Evolutionary conservation across 768 basidiomycete genomes (phyloP).

Genomic region (Grammothele lineata): DNA sequence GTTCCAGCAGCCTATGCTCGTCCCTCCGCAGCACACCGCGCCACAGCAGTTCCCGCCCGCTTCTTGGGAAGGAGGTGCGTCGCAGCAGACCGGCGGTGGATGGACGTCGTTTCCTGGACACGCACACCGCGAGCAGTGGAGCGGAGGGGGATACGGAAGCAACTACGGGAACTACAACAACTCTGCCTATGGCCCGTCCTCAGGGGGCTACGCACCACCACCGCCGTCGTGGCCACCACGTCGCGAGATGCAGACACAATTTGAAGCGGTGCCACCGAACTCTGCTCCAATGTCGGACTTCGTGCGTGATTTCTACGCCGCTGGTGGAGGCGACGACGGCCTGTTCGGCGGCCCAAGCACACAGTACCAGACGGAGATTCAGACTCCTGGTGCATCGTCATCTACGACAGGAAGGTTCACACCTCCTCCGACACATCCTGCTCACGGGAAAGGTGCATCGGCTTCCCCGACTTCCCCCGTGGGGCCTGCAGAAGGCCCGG

Average conservation of each 20-base stretch:
- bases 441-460: neutral
- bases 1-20: constrained; percentile 43
- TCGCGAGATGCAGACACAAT: neutral
- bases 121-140: constrained; percentile 3
- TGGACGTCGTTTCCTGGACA: constrained; percentile 12
- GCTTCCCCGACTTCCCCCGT: neutral
- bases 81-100: constrained; percentile 8
- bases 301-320: constrained; percentile 59
- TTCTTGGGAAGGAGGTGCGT: constrained; percentile 11
- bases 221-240: constrained; percentile 17
- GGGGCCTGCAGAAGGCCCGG: too few species aligned
- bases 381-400: too few species aligned
- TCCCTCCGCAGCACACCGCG: constrained; percentile 9
- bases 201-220: neutral
- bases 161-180: too few species aligned
- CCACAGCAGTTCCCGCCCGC: constrained; percentile 5
- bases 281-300: constrained; percentile 43
- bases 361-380: constrained; percentile 6
- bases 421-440: neutral
- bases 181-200: too few species aligned
- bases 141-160: too few species aligned
- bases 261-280: too few species aligned
- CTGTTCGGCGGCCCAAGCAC: constrained; percentile 11
- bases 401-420: too few species aligned
- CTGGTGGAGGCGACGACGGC: constrained; percentile 29